Base-by-base conservation (phyloP, 768 basidiomycete species). In the Russula dissimulans region DNA sequence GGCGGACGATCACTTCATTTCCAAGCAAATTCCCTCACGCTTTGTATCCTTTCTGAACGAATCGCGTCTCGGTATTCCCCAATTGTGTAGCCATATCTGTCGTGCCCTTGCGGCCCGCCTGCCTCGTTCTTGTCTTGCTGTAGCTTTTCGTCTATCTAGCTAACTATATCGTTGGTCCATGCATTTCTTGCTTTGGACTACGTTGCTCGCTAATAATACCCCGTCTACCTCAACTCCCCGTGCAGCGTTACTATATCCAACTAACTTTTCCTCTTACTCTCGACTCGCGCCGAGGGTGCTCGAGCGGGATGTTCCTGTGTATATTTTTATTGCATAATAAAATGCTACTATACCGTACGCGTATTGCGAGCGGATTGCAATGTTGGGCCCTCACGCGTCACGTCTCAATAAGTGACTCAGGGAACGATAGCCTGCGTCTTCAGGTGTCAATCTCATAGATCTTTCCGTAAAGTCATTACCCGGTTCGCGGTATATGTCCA, bases 71-170 rank as follows among this genome's bases (percentile, higher is more conserved):
- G 32, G 32, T 61, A 45, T 50, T 48, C 41, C 52, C 38, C 22
- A 62, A 57, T 14, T 9, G 43, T 62, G 61, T 62, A 62, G 61
- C 61, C 46, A 41, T 62, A 62, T 62, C 45, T 53, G 56, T 50
- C 32, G 36, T 31, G 31, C 39, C 17, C 39, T 52, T 41, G 43
- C 32, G 56, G 45, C 38, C 48, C 54, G n/a, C 26, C 44, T 11
- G 32, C 4, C 43, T 38, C 5, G 36, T 26, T 45, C 39, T 43
- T 17, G 22, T 47, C 51, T 53, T 46, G 4, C 26, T 62, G 61
- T 62, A 62, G 61, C 61, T 54, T 59, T 58, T 47, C 47, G 22
- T 26, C 22, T 46, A 34, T 41, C 34, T 50, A 50, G 32, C 49
- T 18, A 32, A 18, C 43, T 15, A 42, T 57, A 50, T 50, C 15